Base-by-base conservation (phyloP, 176 grass and related monocot species). In the Puccinellia tenuiflora region DNA sequence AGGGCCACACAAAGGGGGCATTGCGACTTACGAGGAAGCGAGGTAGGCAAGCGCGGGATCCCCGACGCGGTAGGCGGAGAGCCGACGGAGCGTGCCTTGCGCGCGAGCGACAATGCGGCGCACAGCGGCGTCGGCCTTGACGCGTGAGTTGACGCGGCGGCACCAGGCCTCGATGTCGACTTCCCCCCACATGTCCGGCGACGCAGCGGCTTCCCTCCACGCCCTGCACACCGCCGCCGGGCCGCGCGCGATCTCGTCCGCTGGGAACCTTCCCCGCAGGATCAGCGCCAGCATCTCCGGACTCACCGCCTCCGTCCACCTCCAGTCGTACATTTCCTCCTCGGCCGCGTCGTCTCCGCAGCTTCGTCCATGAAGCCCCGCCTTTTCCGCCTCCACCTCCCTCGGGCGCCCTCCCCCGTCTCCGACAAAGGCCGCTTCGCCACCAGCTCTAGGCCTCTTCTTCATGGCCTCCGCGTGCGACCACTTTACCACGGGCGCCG, bases 101-200 rank as follows among this genome's bases (percentile, higher is more conserved):
- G 88, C 69, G 34, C 82, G 82, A 68, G 85, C 73, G 26, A 90
- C 79, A 75, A 93, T 79, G 5, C 68, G 79, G 30, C 85, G 88
- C 38, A 93, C 74, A 56, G 77, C 85, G 60, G 78, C 62, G 67
- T 90, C 88, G 82, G 86, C 83, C 67, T 33, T 78, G 78, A 77
- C 67, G 40, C 81, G 54, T 82, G 82, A 71, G 50, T 88, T 81
- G 47, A 93, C 74, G 65, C 91, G 91, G 74, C 79, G 91, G 82
- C 91, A 93, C 88, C 91, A 93, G 29, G 75, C 59, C 68, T 93
- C 91, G 26, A 93, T 68, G 85, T 88, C 82, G 33, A 90, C 80
- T 11, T 90, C 82, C 1, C 84, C 85, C 84, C 87, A 92, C 81
- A 88, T 43, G 76, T 89, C 82, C 71, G 87, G 84, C 80, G 68